These are phyloP conservation scores for Senna siamea DNA, from an alignment of 306 rosid species.

Conservation along the genomic window DNA sequence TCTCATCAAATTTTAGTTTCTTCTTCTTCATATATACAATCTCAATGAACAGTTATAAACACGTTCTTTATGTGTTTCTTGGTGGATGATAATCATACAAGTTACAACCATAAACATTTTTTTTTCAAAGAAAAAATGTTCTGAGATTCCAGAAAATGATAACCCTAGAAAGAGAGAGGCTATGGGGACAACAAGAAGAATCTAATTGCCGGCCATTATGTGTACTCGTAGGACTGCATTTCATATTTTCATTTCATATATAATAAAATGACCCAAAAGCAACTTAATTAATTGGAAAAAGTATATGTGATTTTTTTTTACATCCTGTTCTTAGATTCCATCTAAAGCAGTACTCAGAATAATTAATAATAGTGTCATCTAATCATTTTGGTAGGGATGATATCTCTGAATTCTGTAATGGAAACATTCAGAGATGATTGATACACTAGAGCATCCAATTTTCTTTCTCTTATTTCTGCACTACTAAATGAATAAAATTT, in stretches of 20 bases:
- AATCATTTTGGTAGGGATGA: slow-evolving; percentile 12
- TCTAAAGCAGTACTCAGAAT: slow-evolving; percentile 21
- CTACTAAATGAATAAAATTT: too few relatives aligned
- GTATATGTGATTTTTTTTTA: slow-evolving; percentile 34
- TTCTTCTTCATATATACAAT: too few relatives aligned
- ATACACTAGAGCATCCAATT: too few relatives aligned
- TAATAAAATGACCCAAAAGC: slow-evolving; percentile 6
- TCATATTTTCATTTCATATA: neutral
- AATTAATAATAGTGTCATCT: slow-evolving; percentile 25
- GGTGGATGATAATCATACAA: too few relatives aligned
- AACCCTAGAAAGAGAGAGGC: slow-evolving; percentile 20
- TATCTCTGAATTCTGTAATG: too few relatives aligned
- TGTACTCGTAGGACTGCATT: slow-evolving; percentile 32
- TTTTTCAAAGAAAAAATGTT: neutral
- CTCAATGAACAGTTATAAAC: too few relatives aligned
- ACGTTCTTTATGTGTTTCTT: too few relatives aligned
- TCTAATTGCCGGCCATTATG: slow-evolving; percentile 40
- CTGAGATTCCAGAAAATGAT: neutral
- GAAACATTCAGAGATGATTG: too few relatives aligned
- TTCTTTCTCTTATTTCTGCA: too few relatives aligned
- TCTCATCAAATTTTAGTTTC: too few relatives aligned
- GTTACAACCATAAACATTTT: neutral
- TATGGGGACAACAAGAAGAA: slow-evolving; percentile 48
- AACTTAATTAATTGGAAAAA: slow-evolving; percentile 25
- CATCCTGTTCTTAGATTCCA: slow-evolving; percentile 53